phyloP scores from a whole-genome alignment of 305 asterid genomes.

The Fraxinus paxiana region DNA sequence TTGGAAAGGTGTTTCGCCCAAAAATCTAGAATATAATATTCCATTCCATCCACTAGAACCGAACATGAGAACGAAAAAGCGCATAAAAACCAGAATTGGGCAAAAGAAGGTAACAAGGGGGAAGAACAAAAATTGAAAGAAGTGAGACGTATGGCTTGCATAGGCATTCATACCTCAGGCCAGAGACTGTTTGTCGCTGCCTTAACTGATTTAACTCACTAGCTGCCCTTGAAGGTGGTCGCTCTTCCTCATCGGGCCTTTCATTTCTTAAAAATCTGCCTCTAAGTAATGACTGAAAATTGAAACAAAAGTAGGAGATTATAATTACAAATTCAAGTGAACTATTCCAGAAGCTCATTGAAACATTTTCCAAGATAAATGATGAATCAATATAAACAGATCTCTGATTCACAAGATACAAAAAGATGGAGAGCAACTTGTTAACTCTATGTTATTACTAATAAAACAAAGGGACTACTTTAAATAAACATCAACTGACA shows the following conservation, averaged over 20 bases:
- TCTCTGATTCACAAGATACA: background rate
- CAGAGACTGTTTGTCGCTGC: conserved; percentile 65
- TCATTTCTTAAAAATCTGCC: conserved; percentile 65
- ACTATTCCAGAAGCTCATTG: background rate
- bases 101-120: background rate
- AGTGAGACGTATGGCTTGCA: conserved; percentile 15
- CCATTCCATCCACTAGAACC: conserved; percentile 7
- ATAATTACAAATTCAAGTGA: background rate
- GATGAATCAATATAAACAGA: background rate
- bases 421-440: background rate
- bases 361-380: background rate
- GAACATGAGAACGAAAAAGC: background rate
- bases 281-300: conserved; percentile 57
- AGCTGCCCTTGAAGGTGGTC: conserved; percentile 57
- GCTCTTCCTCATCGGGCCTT: conserved; percentile 55
- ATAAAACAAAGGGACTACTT: background rate
- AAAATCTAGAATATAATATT: conserved; percentile 3
- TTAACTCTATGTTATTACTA: background rate
- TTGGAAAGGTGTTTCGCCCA: background rate
- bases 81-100: background rate
- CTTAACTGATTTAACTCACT: conserved; percentile 54
- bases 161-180: conserved; percentile 45
- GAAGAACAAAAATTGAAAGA: background rate
- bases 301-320: background rate
- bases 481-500: background rate